Conservation (phyloP, 352 stramenopile species). For the Phytophthora palmivora region DNA sequence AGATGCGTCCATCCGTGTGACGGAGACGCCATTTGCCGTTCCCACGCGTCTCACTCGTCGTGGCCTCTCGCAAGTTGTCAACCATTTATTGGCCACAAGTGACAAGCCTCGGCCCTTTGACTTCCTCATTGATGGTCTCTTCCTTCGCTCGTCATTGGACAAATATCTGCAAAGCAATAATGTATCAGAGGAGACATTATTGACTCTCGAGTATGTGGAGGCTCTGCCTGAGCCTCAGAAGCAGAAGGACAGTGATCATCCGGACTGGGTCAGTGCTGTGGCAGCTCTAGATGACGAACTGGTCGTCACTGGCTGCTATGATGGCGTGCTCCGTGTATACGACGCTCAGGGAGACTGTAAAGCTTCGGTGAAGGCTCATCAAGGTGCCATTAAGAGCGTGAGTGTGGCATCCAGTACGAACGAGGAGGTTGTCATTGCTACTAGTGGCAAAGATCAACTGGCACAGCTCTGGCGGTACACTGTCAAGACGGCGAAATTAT, state of each 20-base stretch:
- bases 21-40: slow-evolving; percentile 90
- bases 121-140: slow-evolving; percentile 82
- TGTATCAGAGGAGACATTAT: slow-evolving; percentile 81
- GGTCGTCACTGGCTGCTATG: slow-evolving; percentile 89
- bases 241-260: slow-evolving; percentile 70
- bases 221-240: slow-evolving; percentile 78
- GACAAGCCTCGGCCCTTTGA: slow-evolving; percentile 78
- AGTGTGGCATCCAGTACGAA: slow-evolving; percentile 35
- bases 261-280: slow-evolving; percentile 90
- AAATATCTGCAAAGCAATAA: slow-evolving; percentile 77
- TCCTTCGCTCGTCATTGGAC: slow-evolving; percentile 77
- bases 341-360: slow-evolving; percentile 57
- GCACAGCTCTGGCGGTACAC: slow-evolving; percentile 74
- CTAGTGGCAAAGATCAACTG: slow-evolving; percentile 80
- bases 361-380: slow-evolving; percentile 76
- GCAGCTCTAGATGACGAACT: slow-evolving; percentile 43
- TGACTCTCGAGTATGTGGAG: slow-evolving; percentile 91
- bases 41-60: slow-evolving; percentile 79
- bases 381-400: slow-evolving; percentile 79
- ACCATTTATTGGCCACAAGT: slow-evolving; percentile 78
- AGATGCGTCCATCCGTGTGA: slow-evolving; percentile 86
- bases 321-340: slow-evolving; percentile 86
- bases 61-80: slow-evolving; percentile 90
- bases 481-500: slow-evolving; percentile 42
- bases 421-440: slow-evolving; percentile 67